phyloP scores from a whole-genome alignment of 2,329 filamentous ascomycete species.

The Ophiostoma novo-ulmi region DNA sequence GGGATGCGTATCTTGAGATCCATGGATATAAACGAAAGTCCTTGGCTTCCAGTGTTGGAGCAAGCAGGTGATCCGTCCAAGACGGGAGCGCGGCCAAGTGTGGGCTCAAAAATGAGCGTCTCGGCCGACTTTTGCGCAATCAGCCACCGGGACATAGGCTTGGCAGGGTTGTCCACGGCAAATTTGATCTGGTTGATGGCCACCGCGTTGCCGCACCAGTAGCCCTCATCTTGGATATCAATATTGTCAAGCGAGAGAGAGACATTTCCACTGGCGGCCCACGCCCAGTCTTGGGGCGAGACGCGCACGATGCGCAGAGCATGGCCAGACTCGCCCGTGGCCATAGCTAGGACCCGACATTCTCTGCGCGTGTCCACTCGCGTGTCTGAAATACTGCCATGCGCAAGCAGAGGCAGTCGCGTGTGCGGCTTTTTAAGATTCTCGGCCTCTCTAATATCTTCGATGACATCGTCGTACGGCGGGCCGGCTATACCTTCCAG shows the following conservation, averaged over 20 bases:
- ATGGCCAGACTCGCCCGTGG: constrained; percentile 54
- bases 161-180: constrained; percentile 37
- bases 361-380: constrained; percentile 30
- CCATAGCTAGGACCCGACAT: constrained; percentile 43
- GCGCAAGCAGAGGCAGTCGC: constrained; percentile 43
- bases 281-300: constrained; percentile 49
- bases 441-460: constrained; percentile 34
- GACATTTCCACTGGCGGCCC: constrained; percentile 43
- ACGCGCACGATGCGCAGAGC: constrained; percentile 52
- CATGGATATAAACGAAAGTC: constrained; percentile 45
- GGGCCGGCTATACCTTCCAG: constrained; percentile 37
- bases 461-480: constrained; percentile 34
- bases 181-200: constrained; percentile 51
- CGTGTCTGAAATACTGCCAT: constrained; percentile 50
- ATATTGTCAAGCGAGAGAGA: constrained; percentile 45
- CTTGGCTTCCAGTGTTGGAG: constrained; percentile 32
- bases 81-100: constrained; percentile 41
- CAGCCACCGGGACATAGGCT: constrained; percentile 41
- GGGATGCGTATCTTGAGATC: constrained; percentile 53
- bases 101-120: constrained; percentile 49
- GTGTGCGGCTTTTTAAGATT: constrained; percentile 20
- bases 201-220: constrained; percentile 50
- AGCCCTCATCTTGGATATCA: constrained; percentile 41
- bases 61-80: neutral
- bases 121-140: constrained; percentile 49